Percentiles rank a stretch among this genome's conserved stretches.
These are phyloP conservation scores for Blastocystis sp. DNA, from an alignment of 352 stramenopile species.

Conservation along the genomic window DNA sequence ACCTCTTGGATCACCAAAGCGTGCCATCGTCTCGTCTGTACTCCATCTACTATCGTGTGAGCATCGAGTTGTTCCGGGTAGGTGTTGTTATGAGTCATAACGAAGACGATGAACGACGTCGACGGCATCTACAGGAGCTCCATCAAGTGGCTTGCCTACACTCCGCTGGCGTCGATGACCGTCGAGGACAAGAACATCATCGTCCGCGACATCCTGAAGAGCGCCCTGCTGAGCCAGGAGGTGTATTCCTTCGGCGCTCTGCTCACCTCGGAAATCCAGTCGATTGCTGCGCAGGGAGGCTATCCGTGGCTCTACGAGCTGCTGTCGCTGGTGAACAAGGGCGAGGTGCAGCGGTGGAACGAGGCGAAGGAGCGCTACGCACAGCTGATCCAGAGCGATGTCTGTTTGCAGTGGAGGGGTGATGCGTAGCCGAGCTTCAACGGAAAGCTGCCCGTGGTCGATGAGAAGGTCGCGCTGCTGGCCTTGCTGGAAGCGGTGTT, in stretches of 20 bases:
- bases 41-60: slow-evolving; percentile 42
- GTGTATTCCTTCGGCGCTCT: slow-evolving; percentile 40
- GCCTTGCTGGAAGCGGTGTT: slow-evolving; percentile 17
- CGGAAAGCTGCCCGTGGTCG: background rate
- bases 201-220: slow-evolving; percentile 3
- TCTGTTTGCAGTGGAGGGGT: background rate
- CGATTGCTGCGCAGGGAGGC: background rate
- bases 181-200: background rate
- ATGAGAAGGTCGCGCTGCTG: slow-evolving; percentile 42
- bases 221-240: slow-evolving; percentile 7
- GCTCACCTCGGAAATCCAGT: slow-evolving; percentile 1
- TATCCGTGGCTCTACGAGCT: slow-evolving; percentile 22
- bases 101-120: slow-evolving; percentile 10
- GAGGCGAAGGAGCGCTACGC: slow-evolving; percentile 6
- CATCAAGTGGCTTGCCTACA: slow-evolving; percentile 54
- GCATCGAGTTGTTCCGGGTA: slow-evolving; percentile 30
- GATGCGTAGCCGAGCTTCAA: background rate
- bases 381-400: background rate
- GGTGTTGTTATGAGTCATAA: background rate
- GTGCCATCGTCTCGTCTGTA: slow-evolving; percentile 32
- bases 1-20: slow-evolving; percentile 6
- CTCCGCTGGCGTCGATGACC: slow-evolving; percentile 13
- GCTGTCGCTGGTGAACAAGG: slow-evolving; percentile 30
- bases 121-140: background rate
- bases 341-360: background rate